phyloP scores from a whole-genome alignment of 768 basidiomycete species.

The Mycena metata region DNA sequence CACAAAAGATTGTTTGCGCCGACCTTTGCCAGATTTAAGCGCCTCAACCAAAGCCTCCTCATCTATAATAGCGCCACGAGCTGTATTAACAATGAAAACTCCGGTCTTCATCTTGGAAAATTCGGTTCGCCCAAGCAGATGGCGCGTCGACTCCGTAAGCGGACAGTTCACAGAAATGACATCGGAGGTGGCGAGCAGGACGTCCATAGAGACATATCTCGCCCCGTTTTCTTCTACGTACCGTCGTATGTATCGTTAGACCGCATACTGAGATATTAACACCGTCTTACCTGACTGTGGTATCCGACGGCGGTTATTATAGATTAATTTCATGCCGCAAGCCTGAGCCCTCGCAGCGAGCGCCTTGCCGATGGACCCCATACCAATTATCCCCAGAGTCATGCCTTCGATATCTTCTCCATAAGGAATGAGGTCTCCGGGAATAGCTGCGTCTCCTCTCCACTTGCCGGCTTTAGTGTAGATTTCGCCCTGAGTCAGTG shows the following conservation, averaged over 20 bases:
- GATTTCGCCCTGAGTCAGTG: constrained; percentile 35
- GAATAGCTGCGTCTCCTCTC: constrained; percentile 31
- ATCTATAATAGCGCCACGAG: constrained; percentile 63
- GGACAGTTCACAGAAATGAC: constrained; percentile 42
- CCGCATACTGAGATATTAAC: neutral
- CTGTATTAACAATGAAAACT: constrained; percentile 64
- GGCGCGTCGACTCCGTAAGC: constrained; percentile 38
- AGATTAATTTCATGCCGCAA: constrained; percentile 42
- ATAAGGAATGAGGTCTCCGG: constrained; percentile 21
- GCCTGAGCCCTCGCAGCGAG: constrained; percentile 39
- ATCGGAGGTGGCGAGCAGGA: constrained; percentile 37
- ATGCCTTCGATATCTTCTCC: constrained; percentile 39
- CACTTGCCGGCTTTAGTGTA: constrained; percentile 38
- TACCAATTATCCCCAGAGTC: constrained; percentile 41
- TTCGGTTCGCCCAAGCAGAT: constrained; percentile 36
- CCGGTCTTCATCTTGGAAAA: constrained; percentile 54
- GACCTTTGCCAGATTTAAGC: constrained; percentile 48
- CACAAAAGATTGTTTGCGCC: neutral
- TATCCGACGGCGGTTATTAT: constrained; percentile 38
- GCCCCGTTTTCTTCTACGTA: constrained; percentile 37
- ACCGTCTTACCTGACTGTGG: constrained; percentile 24
- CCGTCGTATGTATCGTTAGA: neutral
- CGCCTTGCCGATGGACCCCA: constrained; percentile 40
- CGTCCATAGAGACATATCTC: constrained; percentile 35
- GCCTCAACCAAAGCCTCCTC: constrained; percentile 58